A percentile compares a stretch with the other conserved stretches of the same genome.
phyloP scores from a whole-genome alignment of 164 flowering plant genomes.

The Nymphaea colorata region DNA sequence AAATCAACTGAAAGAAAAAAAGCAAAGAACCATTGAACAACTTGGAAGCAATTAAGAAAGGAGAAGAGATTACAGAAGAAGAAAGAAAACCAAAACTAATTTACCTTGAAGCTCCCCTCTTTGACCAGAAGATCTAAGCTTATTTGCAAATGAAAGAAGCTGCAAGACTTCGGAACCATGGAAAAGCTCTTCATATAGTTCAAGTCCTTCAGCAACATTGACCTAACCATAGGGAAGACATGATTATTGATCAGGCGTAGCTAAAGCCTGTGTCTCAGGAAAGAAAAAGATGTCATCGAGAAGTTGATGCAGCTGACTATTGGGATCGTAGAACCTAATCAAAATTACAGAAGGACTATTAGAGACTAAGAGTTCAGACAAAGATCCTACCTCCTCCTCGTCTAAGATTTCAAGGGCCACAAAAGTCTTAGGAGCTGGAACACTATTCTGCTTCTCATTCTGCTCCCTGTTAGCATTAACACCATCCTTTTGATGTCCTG shows the following conservation, averaged over 20 bases:
- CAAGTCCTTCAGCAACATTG: constrained; percentile 72
- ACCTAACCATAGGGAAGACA: constrained; percentile 25
- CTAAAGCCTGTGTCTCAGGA: background rate
- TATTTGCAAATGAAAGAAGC: constrained; percentile 51
- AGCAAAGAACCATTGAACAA: too few relatives aligned
- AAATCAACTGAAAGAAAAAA: too few relatives aligned
- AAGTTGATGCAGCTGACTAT: background rate
- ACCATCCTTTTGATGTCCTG: constrained; percentile 24
- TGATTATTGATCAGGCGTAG: background rate
- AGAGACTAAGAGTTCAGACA: background rate
- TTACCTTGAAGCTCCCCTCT: constrained; percentile 78
- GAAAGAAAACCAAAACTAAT: too few relatives aligned
- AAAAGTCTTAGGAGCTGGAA: constrained; percentile 38
- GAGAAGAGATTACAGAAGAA: too few relatives aligned
- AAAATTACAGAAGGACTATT: background rate
- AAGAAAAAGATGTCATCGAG: background rate
- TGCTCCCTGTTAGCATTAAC: constrained; percentile 13
- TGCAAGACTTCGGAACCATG: constrained; percentile 44
- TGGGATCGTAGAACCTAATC: background rate
- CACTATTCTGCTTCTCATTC: constrained; percentile 22
- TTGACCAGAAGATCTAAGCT: constrained; percentile 63
- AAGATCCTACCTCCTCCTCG: constrained; percentile 44
- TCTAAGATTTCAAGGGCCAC: constrained; percentile 44
- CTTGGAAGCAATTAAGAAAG: too few relatives aligned
- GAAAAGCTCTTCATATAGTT: constrained; percentile 45